Base-by-base conservation (phyloP, 108 stramenopile genomes). In the Stephanodiscus triporus region DNA sequence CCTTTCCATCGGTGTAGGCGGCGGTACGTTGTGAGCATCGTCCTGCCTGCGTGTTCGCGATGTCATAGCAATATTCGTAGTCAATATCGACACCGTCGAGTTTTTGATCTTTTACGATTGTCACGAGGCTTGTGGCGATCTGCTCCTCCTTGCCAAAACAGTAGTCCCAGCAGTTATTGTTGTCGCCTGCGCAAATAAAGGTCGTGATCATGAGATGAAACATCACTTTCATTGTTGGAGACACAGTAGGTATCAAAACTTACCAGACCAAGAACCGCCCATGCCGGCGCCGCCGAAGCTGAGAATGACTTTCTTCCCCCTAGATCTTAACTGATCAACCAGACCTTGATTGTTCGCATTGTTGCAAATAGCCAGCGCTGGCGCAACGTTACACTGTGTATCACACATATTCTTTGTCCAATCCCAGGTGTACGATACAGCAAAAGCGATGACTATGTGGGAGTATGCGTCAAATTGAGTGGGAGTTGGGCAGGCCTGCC, bases 81-180 rank as follows among this genome's bases (percentile, higher is more conserved):
- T 89, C 88, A 51, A 89, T 85, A 40, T 89, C 88, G 5, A 89
- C 62, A 13, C 88, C 86, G 42, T 87, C 86, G 19, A 87, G 56
- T 4, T 68, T 61, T 40, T 87, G 80, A 22, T 81, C 73, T 8
- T 84, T 37, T 0, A 86, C 74, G 34, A 89, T 85, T 27, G 53
- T 64, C 23, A 83, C 78, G 16, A 89, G 69, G 11, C 70, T 59
- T 27, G 76, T 68, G 16, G 85, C 72, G 16, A 89, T 73, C 17
- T 77, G 38, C 9, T 80, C 72, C 63, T 89, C 86, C 59, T 69
- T 77, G 10, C 85, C 88, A 51, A 76, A 89, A 62, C 88, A 89
- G 61, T 89, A 87, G 8, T 89, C 88, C 88, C 88, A 89, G 70
- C 88, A 89, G 60, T 89, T 85, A 58, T 89, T 84, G 14, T 57